Evolutionary conservation across 148 eudicot genomes (phyloP), one percentile per base, ranked within the genome.

Genomic region (Rhododendron mucronatum): DNA sequence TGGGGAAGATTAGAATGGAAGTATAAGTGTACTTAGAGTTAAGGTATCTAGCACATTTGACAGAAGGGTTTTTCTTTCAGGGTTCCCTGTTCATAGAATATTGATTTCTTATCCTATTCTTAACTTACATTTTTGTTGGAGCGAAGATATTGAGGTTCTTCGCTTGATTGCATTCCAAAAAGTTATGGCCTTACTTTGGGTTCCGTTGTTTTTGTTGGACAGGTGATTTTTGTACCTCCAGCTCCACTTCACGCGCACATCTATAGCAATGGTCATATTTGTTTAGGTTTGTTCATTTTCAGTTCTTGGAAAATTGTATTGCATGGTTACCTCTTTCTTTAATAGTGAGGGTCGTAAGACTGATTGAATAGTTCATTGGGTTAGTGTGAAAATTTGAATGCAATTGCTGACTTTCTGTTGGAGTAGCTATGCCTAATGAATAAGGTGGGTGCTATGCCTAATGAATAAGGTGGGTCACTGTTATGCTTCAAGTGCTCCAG

Each of bases 231-330:
- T 85, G 21, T 84, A 39, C 88, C 90, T 78, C 90, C 90, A 16
- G 90, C 90, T 85, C 90, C 87, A 7, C 85, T 69, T 48, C 90
- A 88, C n/a, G 86, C 84, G 1, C 90, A 88, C 84, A 88, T 88
- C 26, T 88, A 88, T 83, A 88, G 88, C 90, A 88, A 88, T 69
- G 90, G 90, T 20, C 90, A 88, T 80, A 88, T 88, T 73, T 88
- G 90, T 85, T 84, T 88, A 85, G 90, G 90, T 88, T 85, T 59
- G 89, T 88, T 71, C 37, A 82, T 75, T 12, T 82, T 57, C 57
- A 28, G 26, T 73, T 84, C 26, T 12, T 61, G 75, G 7, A 39
- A 10, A 33, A 75, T 45, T 23, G 30, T 57, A 26, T 44, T 28
- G 85, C 39, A 41, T 83, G 44, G 1, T 5, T 71, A n/a, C 74